Base-by-base conservation (phyloP, 441 rosid species). In the Theobroma grandiflorum region DNA sequence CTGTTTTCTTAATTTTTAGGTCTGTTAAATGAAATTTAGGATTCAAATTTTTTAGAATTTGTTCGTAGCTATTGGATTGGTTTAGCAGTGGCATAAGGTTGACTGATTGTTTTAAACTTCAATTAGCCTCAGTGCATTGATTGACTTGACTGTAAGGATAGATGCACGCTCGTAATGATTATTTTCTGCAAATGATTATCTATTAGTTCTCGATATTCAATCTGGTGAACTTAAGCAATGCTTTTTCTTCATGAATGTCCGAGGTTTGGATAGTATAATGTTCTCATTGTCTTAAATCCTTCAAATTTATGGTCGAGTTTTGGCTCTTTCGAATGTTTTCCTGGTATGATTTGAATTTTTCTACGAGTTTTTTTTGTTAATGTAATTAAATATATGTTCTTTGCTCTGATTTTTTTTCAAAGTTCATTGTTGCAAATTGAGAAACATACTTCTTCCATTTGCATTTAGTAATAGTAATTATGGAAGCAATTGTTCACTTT, bases 31-130 rank as follows among this genome's bases (percentile, higher is more conserved):
- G 8, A 35, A 26, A 12, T 43, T 33, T 76, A 47, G 63, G 70
- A n/a, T 62, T 10, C 62, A 47, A 64, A 76, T 76, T 15, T 8
- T 8, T 4, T 10, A 61, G 22, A 42, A 16, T 9, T 10, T 26
- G 31, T 26, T 75, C 31, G 61, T 63, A 59, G 53, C 22, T 42
- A 42, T 75, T 59, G 59, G 55, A 61, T 68, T 84, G 8, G 43
- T 58, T 74, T 74, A 62, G 62, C 11, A 52, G 53, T 63, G 64
- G 52, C 61, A 61, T 42, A 38, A 20, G 58, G 69, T 75, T 62
- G 14, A 62, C 70, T 62, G 45, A 43, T 47, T 15, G 4, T 76
- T 62, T 49, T 76, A 31, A 62, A n/a, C 2, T 64, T 33, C 31
- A 61, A 59, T 59, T 59, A 26, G 42, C 55, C 26, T 71, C 58